phyloP scores from a whole-genome alignment of 2,329 filamentous ascomycete species.

The Diplodia scrobiculata region DNA sequence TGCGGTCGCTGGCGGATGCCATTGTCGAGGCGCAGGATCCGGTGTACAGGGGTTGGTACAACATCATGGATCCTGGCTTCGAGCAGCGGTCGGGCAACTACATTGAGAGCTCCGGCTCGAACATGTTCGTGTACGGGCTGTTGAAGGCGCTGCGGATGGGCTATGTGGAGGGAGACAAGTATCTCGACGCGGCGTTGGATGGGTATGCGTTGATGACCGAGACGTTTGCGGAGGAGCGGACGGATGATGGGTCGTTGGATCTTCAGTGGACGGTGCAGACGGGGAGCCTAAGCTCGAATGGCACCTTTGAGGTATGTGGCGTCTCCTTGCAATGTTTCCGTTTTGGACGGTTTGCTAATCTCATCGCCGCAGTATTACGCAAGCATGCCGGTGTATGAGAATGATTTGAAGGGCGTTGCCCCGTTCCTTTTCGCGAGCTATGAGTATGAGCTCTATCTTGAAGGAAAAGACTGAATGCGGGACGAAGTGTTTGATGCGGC shows the following conservation, averaged over 20 bases:
- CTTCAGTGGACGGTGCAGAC: conserved; percentile 58
- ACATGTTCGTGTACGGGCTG: conserved; percentile 51
- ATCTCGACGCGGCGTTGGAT: conserved; percentile 46
- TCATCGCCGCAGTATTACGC: conserved; percentile 45
- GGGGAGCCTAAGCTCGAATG: conserved; percentile 54
- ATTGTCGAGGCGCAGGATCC: conserved; percentile 49
- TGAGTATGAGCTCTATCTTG: conserved; percentile 32
- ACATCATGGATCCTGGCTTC: conserved; percentile 57
- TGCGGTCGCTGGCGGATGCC: conserved; percentile 49
- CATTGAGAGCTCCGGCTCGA: conserved; percentile 61
- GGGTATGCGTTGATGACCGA: conserved; percentile 51
- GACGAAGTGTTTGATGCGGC: no score
- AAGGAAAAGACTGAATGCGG: background rate
- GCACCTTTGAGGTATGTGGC: conserved; percentile 51
- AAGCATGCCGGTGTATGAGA: conserved; percentile 39
- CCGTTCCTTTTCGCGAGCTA: conserved; percentile 45
- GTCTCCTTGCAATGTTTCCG: background rate
- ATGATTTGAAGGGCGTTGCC: conserved; percentile 48
- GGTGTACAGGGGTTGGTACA: conserved; percentile 60
- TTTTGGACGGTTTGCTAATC: background rate
- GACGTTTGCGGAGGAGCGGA: conserved; percentile 53
- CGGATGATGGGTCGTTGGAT: conserved; percentile 49
- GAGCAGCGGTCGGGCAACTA: conserved; percentile 56
- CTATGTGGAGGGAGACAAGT: conserved; percentile 42
- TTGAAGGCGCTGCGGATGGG: conserved; percentile 42